Conservation (phyloP, 352 stramenopile species). For the Phytopythium litorale region DNA sequence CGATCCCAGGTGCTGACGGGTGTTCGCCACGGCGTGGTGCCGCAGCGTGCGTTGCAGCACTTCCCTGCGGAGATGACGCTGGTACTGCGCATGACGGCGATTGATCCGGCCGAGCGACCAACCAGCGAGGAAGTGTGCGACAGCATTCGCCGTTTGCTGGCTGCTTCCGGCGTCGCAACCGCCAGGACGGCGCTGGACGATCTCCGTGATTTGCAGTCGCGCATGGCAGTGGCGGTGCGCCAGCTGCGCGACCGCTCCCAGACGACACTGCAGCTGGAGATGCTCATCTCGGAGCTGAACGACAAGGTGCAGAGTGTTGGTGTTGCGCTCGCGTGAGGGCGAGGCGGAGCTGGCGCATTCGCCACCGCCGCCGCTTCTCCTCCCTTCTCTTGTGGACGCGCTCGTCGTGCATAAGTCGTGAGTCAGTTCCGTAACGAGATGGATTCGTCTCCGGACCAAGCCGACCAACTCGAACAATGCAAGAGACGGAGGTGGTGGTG, state of each 20-base stretch:
- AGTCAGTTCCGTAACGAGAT: conserved; percentile 4
- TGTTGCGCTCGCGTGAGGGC: conserved; percentile 39
- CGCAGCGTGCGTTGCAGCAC: conserved; percentile 48
- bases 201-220: conserved; percentile 50
- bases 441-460: background rate
- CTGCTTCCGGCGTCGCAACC: conserved; percentile 27
- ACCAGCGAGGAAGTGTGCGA: conserved; percentile 59
- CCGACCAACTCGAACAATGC: conserved; percentile 3
- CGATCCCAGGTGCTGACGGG: conserved; percentile 76
- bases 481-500: conserved; percentile 2
- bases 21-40: conserved; percentile 76
- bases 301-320: conserved; percentile 70
- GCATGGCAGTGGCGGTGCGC: conserved; percentile 42
- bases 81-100: conserved; percentile 72
- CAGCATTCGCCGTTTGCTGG: conserved; percentile 43
- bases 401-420: conserved; percentile 2
- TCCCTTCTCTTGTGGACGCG: background rate
- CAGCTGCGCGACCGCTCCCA: conserved; percentile 61
- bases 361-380: background rate
- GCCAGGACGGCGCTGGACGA: conserved; percentile 54
- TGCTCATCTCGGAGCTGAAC: conserved; percentile 56
- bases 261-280: conserved; percentile 50
- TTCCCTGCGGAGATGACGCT: conserved; percentile 73
- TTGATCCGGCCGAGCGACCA: conserved; percentile 59
- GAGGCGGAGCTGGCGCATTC: background rate